Conservation (phyloP, 163 green algal species). For the Botryococcus braunii region DNA sequence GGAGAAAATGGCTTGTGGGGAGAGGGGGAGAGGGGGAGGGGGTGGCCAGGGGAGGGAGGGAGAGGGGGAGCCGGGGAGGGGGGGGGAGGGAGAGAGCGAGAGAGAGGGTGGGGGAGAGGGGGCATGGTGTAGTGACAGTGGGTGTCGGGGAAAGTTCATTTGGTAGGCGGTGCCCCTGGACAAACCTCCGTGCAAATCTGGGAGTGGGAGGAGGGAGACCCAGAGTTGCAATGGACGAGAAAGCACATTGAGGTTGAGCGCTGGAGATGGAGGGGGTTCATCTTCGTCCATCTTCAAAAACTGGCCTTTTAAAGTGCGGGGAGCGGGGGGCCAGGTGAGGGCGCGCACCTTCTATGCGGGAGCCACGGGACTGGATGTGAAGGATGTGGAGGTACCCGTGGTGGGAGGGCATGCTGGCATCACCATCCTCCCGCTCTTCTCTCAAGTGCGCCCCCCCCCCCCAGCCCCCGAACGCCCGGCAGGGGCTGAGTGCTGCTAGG, state of each 20-base stretch:
- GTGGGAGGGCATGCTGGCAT: slow-evolving; percentile 93
- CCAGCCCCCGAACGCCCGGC: too few species aligned
- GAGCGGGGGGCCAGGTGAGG: slow-evolving; percentile 46
- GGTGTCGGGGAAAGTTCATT: background rate
- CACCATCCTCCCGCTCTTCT: slow-evolving; percentile 98
- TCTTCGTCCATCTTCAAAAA: too few species aligned
- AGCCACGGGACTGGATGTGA: slow-evolving; percentile 33
- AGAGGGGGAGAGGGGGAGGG: too few species aligned
- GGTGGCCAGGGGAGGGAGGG: too few species aligned
- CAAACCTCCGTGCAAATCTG: background rate
- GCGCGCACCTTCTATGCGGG: slow-evolving; percentile 88
- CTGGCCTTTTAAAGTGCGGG: too few species aligned
- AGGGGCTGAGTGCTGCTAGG: too few species aligned
- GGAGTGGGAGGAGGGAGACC: background rate
- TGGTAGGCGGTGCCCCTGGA: background rate
- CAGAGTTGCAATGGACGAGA: background rate
- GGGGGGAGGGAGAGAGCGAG: too few species aligned
- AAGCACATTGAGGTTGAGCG: background rate
- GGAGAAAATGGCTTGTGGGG: too few species aligned
- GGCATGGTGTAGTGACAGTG: background rate
- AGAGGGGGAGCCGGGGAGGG: too few species aligned
- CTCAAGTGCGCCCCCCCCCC: too few species aligned
- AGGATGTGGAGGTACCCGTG: slow-evolving; percentile 86
- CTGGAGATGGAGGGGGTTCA: background rate
- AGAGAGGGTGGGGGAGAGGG: too few species aligned